phyloP scores from a whole-genome alignment of 495 filamentous ascomycete species.

The Podospora pseudoanserina region DNA sequence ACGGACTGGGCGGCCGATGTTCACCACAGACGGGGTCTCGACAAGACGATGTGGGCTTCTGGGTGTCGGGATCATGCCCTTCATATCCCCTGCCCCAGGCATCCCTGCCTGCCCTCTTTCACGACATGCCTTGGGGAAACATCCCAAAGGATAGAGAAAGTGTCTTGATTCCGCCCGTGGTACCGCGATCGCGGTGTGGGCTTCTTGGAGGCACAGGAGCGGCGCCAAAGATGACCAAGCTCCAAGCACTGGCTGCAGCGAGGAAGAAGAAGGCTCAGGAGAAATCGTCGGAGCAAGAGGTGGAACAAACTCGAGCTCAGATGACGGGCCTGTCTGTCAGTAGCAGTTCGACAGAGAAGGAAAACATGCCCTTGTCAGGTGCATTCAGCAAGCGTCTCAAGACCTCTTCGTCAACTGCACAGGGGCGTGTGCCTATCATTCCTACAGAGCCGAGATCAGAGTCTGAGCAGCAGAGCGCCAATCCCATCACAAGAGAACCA shows the following conservation, averaged over 20 bases:
- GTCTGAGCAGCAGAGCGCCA: neutral
- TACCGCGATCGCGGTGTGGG: slow-evolving; percentile 56
- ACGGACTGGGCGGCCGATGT: neutral
- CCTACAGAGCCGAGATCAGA: slow-evolving; percentile 16
- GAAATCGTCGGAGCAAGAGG: slow-evolving; percentile 42
- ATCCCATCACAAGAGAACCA: slow-evolving; percentile 3
- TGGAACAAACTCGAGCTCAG: slow-evolving; percentile 30
- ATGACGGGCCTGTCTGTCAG: slow-evolving; percentile 28
- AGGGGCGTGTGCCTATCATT: slow-evolving; percentile 21
- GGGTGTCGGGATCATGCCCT: neutral
- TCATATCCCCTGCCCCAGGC: slow-evolving; percentile 1
- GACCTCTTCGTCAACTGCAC: slow-evolving; percentile 24
- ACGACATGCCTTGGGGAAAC: slow-evolving; percentile 81
- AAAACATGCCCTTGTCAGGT: slow-evolving; percentile 22
- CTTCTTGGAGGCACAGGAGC: slow-evolving; percentile 71
- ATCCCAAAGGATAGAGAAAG: slow-evolving; percentile 66
- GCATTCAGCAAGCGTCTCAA: slow-evolving; percentile 32
- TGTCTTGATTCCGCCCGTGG: slow-evolving; percentile 61
- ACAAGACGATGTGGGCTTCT: neutral
- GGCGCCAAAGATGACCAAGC: slow-evolving; percentile 76
- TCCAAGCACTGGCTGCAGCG: slow-evolving; percentile 83
- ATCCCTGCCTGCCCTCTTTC: slow-evolving; percentile 56
- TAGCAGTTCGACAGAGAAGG: slow-evolving; percentile 18
- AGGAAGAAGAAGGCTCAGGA: slow-evolving; percentile 80
- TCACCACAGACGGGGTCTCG: neutral